Evolutionary conservation across 768 basidiomycete species (phyloP).

Genomic region (Krasilnikovozyma curviuscula): DNA sequence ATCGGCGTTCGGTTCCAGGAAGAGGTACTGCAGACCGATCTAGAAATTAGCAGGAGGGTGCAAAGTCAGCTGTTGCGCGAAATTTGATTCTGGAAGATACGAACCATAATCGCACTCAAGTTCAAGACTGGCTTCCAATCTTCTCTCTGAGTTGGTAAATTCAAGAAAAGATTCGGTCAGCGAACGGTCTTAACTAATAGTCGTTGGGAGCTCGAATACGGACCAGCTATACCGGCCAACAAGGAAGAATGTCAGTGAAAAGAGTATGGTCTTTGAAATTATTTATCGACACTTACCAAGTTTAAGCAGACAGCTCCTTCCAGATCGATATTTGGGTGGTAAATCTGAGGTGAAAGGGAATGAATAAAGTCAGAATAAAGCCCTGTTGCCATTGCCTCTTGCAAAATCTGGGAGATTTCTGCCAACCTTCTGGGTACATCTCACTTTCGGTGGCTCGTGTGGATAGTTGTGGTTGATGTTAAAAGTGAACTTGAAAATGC

Average conservation of each 20-base stretch:
- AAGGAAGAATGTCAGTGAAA: neutral
- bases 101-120: constrained; percentile 88
- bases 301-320: constrained; percentile 88
- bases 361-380: neutral
- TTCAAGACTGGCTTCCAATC: constrained; percentile 99
- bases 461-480: constrained; percentile 95
- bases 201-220: no score
- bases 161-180: neutral
- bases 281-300: constrained; percentile 5
- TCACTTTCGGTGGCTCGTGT: constrained; percentile 97
- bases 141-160: constrained; percentile 46
- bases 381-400: neutral
- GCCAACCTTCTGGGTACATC: constrained; percentile 71
- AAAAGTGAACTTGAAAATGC: constrained; percentile 82
- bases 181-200: no score
- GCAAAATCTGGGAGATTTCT: neutral
- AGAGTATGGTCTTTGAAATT: neutral
- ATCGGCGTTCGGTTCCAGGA: constrained; percentile 95
- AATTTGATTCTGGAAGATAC: neutral
- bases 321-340: constrained; percentile 94
- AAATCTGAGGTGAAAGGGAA: constrained; percentile 44
- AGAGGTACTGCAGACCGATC: constrained; percentile 77
- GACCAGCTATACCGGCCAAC: neutral
- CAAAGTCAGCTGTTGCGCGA: neutral
- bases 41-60: neutral